Percentiles rank a stretch among this genome's conserved stretches.
Evolutionary conservation across 1,139 yeast genomes (phyloP).

Genomic region (Kodamaea fungicola): DNA sequence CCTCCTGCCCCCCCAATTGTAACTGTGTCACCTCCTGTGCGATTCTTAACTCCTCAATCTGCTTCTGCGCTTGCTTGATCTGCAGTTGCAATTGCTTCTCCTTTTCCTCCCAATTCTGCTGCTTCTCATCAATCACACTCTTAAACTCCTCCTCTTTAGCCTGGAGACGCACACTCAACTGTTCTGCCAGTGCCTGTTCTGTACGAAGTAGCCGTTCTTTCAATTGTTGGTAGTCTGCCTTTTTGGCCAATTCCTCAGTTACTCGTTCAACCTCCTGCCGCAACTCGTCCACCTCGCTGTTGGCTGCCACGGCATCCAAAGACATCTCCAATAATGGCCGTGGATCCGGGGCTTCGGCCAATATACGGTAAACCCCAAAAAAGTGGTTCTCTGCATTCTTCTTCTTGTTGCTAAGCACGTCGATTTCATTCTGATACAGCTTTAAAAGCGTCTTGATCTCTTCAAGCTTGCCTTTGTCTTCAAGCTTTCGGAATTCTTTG

Average conservation of each 20-base stretch:
- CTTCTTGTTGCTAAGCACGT: slow-evolving; percentile 71
- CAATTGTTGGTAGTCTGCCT: slow-evolving; percentile 76
- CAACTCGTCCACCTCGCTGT: slow-evolving; percentile 52
- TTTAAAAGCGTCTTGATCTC: slow-evolving; percentile 70
- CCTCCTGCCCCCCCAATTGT: slow-evolving; percentile 40
- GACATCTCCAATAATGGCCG: slow-evolving; percentile 73
- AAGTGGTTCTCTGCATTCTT: slow-evolving; percentile 72
- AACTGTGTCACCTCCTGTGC: slow-evolving; percentile 53
- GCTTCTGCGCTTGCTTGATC: slow-evolving; percentile 43
- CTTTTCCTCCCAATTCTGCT: slow-evolving; percentile 55
- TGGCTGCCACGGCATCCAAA: slow-evolving; percentile 60
- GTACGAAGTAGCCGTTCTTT: slow-evolving; percentile 56
- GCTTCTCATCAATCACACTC: slow-evolving; percentile 59
- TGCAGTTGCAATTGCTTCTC: slow-evolving; percentile 44
- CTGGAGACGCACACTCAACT: slow-evolving; percentile 40
- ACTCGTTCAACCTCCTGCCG: slow-evolving; percentile 53
- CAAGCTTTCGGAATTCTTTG: slow-evolving; percentile 72
- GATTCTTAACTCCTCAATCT: slow-evolving; percentile 53
- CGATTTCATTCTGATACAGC: slow-evolving; percentile 85
- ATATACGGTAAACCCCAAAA: slow-evolving; percentile 66
- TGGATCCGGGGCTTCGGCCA: slow-evolving; percentile 95
- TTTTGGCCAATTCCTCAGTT: slow-evolving; percentile 58
- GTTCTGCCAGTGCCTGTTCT: slow-evolving; percentile 58
- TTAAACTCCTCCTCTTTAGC: slow-evolving; percentile 64
- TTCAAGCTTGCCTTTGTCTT: slow-evolving; percentile 59